Evolutionary conservation across 1,284 basidiomycete species (phyloP).

Genomic region (Phlebopus sp.): DNA sequence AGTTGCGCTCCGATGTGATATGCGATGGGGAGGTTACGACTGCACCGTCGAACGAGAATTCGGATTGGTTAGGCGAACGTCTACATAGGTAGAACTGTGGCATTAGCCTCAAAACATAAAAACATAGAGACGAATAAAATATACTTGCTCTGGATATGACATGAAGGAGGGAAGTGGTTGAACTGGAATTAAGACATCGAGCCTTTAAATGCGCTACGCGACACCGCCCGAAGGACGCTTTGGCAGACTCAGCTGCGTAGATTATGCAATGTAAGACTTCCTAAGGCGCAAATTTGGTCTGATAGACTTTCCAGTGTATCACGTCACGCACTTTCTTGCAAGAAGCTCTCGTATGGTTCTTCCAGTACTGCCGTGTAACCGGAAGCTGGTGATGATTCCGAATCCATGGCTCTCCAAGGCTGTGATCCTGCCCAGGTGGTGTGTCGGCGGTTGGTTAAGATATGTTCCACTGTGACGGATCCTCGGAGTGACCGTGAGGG

Average conservation of each 20-base stretch:
- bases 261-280: conserved; percentile 21
- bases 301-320: conserved; percentile 30
- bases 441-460: background rate
- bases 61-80: too few species aligned
- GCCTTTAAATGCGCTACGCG: conserved; percentile 23
- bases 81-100: too few species aligned
- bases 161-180: conserved; percentile 13
- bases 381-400: conserved; percentile 6
- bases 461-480: background rate
- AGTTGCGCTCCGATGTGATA: too few species aligned
- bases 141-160: conserved; percentile 21
- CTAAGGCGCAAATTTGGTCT: conserved; percentile 17
- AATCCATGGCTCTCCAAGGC: conserved; percentile 14
- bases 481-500: background rate
- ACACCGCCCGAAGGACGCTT: conserved; percentile 15
- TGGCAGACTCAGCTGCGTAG: conserved; percentile 10
- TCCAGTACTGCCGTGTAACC: background rate
- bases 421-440: conserved; percentile 19
- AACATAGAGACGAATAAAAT: too few species aligned
- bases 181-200: background rate
- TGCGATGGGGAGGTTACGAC: too few species aligned
- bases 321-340: conserved; percentile 15
- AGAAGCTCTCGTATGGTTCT: background rate
- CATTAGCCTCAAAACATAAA: conserved; percentile 5
- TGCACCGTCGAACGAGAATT: too few species aligned